Base-by-base conservation (phyloP, 1,284 basidiomycete genomes). In the Melampsora americana region DNA sequence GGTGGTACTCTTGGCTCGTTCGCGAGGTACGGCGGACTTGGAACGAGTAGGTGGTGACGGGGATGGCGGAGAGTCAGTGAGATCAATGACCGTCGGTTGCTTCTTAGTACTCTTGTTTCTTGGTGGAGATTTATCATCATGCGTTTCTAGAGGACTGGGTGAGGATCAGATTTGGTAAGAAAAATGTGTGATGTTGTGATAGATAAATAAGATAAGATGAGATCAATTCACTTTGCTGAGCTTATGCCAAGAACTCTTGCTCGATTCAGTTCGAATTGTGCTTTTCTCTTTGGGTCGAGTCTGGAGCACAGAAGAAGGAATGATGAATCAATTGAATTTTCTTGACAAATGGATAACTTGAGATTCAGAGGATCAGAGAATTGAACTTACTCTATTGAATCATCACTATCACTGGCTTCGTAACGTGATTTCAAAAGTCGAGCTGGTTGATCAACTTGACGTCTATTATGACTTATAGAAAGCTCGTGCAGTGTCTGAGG, bases 331-430 rank as follows among this genome's bases (percentile, higher is more conserved):
- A 32, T 0, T 30, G 62, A 39, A 3, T 11, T 14, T 12, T 14
- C 0, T 42, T 23, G 46, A n/a, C 16, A 18, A 2, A 44, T 11
- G 16, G 16, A 18, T 5, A 14, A 44, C 16, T 18, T 44, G 3
- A 14, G n/a, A 2, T 3, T 11, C 26, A 67, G 26, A n/a, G 26
- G 20, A 42, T 35, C n/a, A 28, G 16, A 18, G 7, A 39, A 23
- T 9, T 23, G 11, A 20, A 60, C 66, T 7, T 62, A 75, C 72
- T 75, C 72, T 23, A 75, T 68, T 7, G 72, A 75, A 61, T 75
- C 72, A 46, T 75, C 72, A n/a, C 72, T 75, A 32, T 67, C 39
- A 39, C 48, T 59, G 30, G 53, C 35, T 50, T 67, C 72, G 14
- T 67, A 50, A 32, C 44, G 32, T 20, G 60, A 30, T 44, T 66